phyloP scores from a whole-genome alignment of 169 alveolate species.

The Sarcocystis neurona region DNA sequence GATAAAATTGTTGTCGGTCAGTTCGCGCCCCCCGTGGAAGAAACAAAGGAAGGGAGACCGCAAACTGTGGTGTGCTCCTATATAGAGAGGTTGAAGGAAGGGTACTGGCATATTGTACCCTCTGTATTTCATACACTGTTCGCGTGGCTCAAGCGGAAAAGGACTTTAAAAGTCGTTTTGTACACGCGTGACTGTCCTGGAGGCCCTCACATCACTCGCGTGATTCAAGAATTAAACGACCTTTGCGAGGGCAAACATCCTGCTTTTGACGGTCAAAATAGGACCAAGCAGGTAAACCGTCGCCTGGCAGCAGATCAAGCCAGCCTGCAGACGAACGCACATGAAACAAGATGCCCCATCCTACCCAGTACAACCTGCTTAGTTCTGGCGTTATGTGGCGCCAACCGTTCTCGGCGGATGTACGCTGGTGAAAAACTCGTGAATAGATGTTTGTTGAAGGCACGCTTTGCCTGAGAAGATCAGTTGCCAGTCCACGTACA shows the following conservation, averaged over 20 bases:
- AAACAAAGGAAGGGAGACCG: background rate
- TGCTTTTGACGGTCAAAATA: conserved; percentile 60
- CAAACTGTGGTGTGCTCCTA: background rate
- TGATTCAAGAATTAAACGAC: conserved; percentile 44
- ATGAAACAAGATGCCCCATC: background rate
- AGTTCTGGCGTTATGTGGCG: background rate
- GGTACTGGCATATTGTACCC: conserved; percentile 19
- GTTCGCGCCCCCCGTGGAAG: too few relatives aligned
- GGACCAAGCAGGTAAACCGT: conserved; percentile 53
- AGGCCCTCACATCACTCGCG: background rate
- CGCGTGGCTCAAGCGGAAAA: background rate
- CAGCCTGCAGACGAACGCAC: background rate
- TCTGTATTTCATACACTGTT: background rate
- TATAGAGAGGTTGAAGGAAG: background rate
- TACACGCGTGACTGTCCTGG: conserved; percentile 50
- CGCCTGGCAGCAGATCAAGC: background rate
- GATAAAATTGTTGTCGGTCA: too few relatives aligned
- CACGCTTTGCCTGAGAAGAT: background rate
- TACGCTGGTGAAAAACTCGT: too few relatives aligned
- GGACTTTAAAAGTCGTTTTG: conserved; percentile 6
- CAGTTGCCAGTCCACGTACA: too few relatives aligned
- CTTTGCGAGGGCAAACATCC: conserved; percentile 64
- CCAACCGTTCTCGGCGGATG: background rate
- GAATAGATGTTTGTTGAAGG: background rate
- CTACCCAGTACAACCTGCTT: background rate